A percentile compares a stretch with the other conserved stretches of the same genome.
These are phyloP conservation scores for Ploettnerulaceae sp. DNA, from an alignment of 2,329 filamentous ascomycete genomes.

Conservation along the genomic window DNA sequence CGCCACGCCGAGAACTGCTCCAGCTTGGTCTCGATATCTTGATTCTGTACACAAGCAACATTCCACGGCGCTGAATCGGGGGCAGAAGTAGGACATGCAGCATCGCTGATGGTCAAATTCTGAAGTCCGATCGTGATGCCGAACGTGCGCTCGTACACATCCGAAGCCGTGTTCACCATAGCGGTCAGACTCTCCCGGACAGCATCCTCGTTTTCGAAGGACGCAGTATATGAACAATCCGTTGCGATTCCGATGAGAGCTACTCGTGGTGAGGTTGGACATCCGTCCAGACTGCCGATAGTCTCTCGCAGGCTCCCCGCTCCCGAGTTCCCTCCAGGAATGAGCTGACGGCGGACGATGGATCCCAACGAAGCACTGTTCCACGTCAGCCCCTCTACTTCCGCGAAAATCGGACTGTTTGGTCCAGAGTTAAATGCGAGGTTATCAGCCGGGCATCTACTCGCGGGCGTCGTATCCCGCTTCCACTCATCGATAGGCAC, in stretches of 20 bases:
- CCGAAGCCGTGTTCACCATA: constrained; percentile 78
- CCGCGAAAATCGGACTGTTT: constrained; percentile 59
- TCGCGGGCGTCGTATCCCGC: neutral
- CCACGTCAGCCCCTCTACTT: neutral
- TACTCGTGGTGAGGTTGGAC: constrained; percentile 78
- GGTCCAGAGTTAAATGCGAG: constrained; percentile 69
- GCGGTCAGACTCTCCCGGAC: constrained; percentile 69
- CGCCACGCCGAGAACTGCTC: constrained; percentile 86
- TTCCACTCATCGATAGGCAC: neutral
- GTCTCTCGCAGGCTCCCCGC: constrained; percentile 68
- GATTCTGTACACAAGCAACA: constrained; percentile 55
- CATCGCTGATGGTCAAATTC: constrained; percentile 72
- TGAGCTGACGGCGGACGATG: constrained; percentile 40
- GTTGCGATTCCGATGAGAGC: constrained; percentile 85
- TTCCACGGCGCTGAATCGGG: constrained; percentile 74
- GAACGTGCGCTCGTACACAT: constrained; percentile 81
- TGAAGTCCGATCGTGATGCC: constrained; percentile 86
- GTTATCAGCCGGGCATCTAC: constrained; percentile 49
- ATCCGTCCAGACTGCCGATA: constrained; percentile 75
- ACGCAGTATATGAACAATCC: constrained; percentile 77
- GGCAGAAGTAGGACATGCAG: constrained; percentile 63
- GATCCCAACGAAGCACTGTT: constrained; percentile 6
- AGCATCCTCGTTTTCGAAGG: constrained; percentile 59
- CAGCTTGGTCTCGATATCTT: constrained; percentile 67
- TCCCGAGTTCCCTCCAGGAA: constrained; percentile 58